Percentiles rank a stretch among this genome's conserved stretches.
Evolutionary conservation across 805 yeast genomes (phyloP).

Genomic region (Cyberlindnera maritima): DNA sequence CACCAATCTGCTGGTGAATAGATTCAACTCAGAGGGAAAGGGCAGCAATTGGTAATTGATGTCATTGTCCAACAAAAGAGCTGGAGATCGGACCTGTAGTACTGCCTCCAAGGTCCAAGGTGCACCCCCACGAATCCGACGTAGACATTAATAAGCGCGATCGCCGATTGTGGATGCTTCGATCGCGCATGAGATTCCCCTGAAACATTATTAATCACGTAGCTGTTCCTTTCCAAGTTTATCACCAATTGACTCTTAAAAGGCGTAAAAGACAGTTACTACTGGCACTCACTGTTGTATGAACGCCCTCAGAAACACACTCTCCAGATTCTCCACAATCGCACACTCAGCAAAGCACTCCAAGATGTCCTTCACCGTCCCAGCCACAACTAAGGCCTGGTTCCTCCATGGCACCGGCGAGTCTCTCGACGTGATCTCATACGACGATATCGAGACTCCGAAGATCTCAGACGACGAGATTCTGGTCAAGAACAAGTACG

Average conservation of each 20-base stretch:
- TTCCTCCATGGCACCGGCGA: conserved; percentile 50
- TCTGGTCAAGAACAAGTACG: conserved; percentile 66
- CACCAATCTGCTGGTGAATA: no score
- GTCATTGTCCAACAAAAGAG: no score
- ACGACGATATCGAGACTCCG: conserved; percentile 58
- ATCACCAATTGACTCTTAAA: not conserved
- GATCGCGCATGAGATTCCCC: no score
- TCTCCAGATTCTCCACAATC: not conserved
- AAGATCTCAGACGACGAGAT: conserved; percentile 52
- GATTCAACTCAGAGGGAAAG: no score
- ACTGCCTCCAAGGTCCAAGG: no score
- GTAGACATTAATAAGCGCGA: no score
- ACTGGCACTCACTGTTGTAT: not conserved
- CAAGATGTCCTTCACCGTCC: conserved; percentile 35
- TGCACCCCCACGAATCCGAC: no score
- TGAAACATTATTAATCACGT: not conserved
- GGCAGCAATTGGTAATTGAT: no score
- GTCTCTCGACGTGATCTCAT: conserved; percentile 43
- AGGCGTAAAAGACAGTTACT: not conserved
- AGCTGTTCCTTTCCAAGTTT: no score
- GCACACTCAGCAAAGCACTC: not conserved
- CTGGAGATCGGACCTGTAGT: no score
- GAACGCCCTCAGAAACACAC: not conserved
- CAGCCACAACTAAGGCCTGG: conserved; percentile 55
- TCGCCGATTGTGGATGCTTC: no score